phyloP scores from a whole-genome alignment of 2,329 filamentous ascomycete species.

The Lecanoromycetidae sp. region DNA sequence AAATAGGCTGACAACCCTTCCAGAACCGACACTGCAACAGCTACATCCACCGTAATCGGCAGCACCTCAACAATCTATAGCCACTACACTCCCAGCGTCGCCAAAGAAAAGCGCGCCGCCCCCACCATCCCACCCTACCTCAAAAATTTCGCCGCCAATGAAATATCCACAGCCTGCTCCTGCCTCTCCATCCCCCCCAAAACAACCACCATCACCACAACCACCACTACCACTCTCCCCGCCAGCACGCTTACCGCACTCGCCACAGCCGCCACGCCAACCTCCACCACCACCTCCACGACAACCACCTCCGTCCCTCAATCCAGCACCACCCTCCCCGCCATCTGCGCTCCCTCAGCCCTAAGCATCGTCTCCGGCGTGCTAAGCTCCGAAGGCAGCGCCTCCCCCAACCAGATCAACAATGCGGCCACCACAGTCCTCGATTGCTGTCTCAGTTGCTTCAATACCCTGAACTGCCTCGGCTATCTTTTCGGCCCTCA shows the following conservation, averaged over 20 bases:
- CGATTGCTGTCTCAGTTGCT: too few relatives aligned
- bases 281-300: not conserved
- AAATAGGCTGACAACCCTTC: not conserved
- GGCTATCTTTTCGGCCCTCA: too few relatives aligned
- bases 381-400: too few relatives aligned
- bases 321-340: too few relatives aligned
- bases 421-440: too few relatives aligned
- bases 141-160: slow-evolving; percentile 7
- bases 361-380: too few relatives aligned
- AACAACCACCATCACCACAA: slow-evolving; percentile 1
- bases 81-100: not conserved
- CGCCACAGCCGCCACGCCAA: not conserved
- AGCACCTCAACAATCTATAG: not conserved
- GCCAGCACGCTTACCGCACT: not conserved
- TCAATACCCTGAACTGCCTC: too few relatives aligned
- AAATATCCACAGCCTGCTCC: slow-evolving; percentile 21
- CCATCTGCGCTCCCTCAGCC: too few relatives aligned
- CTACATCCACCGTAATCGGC: not conserved
- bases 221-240: not conserved
- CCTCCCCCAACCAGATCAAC: too few relatives aligned
- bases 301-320: not conserved
- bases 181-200: slow-evolving; percentile 3
- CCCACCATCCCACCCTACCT: slow-evolving; percentile 17
- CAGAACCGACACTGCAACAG: not conserved
- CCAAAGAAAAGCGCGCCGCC: not conserved